Percentiles rank a stretch among this genome's conserved stretches.
These are phyloP conservation scores for Linanthus parryae DNA, from an alignment of 148 eudicot genomes.

Conservation along the genomic window DNA sequence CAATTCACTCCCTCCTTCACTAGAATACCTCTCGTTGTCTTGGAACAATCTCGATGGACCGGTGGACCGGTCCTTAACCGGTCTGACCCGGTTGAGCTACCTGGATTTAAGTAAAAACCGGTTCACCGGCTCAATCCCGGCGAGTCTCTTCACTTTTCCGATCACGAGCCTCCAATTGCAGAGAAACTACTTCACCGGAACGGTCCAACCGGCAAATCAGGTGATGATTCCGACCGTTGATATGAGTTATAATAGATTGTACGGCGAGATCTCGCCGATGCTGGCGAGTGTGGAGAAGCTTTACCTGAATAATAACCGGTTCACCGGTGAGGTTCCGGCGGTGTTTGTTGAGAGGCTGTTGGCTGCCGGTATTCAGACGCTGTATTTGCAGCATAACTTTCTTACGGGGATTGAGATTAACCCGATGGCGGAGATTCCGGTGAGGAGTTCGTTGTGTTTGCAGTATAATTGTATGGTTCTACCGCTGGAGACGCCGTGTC, in stretches of 20 bases:
- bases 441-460: conserved; percentile 68
- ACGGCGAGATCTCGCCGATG: conserved; percentile 60
- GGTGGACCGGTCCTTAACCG: conserved; percentile 28
- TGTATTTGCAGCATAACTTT: conserved; percentile 83
- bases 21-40: conserved; percentile 60
- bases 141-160: conserved; percentile 41
- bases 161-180: conserved; percentile 57
- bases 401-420: conserved; percentile 67
- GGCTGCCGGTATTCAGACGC: conserved; percentile 40
- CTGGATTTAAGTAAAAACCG: conserved; percentile 67
- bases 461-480: conserved; percentile 95
- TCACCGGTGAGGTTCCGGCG: conserved; percentile 62
- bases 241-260: conserved; percentile 67
- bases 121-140: conserved; percentile 70
- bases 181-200: conserved; percentile 58
- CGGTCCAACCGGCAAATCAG: conserved; percentile 38
- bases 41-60: conserved; percentile 66
- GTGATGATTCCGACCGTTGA: conserved; percentile 68
- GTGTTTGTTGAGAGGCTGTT: conserved; percentile 58
- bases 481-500: conserved; percentile 77
- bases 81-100: conserved; percentile 40
- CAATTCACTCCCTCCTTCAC: conserved; percentile 36
- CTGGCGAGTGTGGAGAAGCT: conserved; percentile 65
- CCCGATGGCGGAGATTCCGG: conserved; percentile 81
- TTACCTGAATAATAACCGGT: conserved; percentile 75